A percentile compares a stretch with the other conserved stretches of the same genome.
phyloP scores from a whole-genome alignment of 2,329 filamentous ascomycete genomes.

The Graphilbum fragrans region DNA sequence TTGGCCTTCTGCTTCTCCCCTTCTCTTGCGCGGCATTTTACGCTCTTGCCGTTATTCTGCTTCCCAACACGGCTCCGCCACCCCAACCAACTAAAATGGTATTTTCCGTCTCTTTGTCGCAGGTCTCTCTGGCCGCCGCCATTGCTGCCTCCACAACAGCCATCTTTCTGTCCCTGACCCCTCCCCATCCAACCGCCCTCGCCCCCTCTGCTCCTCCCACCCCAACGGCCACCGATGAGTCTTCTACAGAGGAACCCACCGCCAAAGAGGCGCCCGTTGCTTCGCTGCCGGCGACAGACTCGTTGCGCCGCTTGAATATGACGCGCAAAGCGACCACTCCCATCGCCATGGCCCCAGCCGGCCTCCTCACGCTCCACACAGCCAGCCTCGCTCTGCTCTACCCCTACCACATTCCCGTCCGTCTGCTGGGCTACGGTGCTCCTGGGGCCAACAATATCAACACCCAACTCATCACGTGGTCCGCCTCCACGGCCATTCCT shows the following conservation, averaged over 20 bases:
- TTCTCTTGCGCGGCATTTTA: too few relatives aligned
- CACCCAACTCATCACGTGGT: conserved; percentile 1
- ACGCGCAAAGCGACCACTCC: neutral
- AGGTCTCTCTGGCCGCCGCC: neutral
- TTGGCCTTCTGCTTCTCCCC: too few relatives aligned
- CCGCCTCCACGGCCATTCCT: conserved; percentile 1
- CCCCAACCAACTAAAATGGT: too few relatives aligned
- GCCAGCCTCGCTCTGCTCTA: neutral
- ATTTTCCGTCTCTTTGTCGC: neutral
- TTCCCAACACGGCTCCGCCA: too few relatives aligned
- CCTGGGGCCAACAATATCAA: neutral
- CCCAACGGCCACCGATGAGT: too few relatives aligned
- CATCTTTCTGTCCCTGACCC: neutral
- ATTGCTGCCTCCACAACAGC: neutral
- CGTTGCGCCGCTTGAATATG: neutral
- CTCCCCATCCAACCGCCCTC: neutral
- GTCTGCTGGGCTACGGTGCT: neutral
- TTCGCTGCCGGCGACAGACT: neutral
- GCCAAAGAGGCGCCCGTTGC: too few relatives aligned
- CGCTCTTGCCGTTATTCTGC: too few relatives aligned
- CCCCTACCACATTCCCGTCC: neutral
- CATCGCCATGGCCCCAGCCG: neutral
- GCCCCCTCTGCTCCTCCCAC: too few relatives aligned
- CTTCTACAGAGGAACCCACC: too few relatives aligned
- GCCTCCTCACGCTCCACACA: conserved; percentile 1